phyloP scores from a whole-genome alignment of 73 alveolate genomes.

The Urostyla sp. region DNA sequence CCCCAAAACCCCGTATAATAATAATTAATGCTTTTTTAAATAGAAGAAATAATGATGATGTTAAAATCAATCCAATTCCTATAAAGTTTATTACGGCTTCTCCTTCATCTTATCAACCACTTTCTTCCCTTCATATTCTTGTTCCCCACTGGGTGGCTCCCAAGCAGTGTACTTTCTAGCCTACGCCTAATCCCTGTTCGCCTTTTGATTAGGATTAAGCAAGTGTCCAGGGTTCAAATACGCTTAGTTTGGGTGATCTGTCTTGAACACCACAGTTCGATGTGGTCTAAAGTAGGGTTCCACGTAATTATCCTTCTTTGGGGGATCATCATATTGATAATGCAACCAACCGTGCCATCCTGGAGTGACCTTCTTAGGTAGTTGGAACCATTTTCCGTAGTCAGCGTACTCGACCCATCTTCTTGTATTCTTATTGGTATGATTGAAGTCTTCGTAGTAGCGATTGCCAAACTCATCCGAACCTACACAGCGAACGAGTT shows the following conservation, averaged over 20 bases:
- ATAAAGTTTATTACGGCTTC: not conserved
- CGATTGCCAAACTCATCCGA: conserved; percentile 76
- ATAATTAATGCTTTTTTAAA: not conserved
- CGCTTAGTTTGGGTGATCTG: conserved; percentile 74
- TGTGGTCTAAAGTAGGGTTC: conserved; percentile 76
- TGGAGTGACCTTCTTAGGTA: conserved; percentile 75
- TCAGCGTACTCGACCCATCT: conserved; percentile 86
- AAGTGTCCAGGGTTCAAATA: conserved; percentile 69
- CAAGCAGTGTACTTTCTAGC: conserved; percentile 68
- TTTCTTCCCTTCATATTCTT: conserved; percentile 51
- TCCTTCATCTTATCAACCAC: conserved; percentile 36
- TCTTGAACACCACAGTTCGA: conserved; percentile 54
- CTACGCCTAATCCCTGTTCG: conserved; percentile 46
- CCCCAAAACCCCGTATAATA: not conserved
- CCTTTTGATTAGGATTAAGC: conserved; percentile 51
- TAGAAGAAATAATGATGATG: not conserved
- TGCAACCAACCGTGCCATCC: conserved; percentile 88
- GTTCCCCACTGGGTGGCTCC: conserved; percentile 73
- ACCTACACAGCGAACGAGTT: conserved; percentile 75
- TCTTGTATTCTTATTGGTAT: conserved; percentile 64
- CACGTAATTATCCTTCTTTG: conserved; percentile 74
- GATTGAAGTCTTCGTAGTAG: conserved; percentile 81
- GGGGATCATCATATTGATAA: conserved; percentile 75
- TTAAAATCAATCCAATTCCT: not conserved
- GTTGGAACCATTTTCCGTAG: conserved; percentile 60